Conservation (phyloP, 2,329 filamentous ascomycete species). For the Leptosphaerulina australis region DNA sequence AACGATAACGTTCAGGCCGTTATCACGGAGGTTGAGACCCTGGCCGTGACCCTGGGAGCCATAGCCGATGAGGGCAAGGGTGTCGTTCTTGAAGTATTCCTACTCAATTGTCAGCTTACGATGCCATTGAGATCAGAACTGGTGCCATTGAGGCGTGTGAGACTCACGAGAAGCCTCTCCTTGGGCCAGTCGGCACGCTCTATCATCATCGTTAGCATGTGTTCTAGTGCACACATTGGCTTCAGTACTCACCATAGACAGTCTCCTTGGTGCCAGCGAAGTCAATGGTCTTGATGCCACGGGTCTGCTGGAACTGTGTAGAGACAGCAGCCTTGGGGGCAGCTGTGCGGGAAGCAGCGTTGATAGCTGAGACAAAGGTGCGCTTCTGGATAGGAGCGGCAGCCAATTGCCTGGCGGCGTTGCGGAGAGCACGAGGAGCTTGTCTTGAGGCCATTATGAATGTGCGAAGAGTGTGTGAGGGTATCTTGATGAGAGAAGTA, state of each 20-base stretch:
- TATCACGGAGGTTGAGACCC: conserved; percentile 99
- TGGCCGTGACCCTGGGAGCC: conserved; percentile 98
- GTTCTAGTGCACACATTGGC: conserved; percentile 20
- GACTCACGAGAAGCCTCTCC: conserved; percentile 92
- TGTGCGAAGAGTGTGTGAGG: conserved; percentile 44
- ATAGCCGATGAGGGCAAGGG: conserved; percentile 98
- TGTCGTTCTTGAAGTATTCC: conserved; percentile 99
- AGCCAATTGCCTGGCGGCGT: conserved; percentile 62
- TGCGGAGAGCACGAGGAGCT: conserved; percentile 68
- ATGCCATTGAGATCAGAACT: conserved; percentile 13
- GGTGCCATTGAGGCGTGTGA: conserved; percentile 32
- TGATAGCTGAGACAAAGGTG: conserved; percentile 64
- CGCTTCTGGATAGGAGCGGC: conserved; percentile 59
- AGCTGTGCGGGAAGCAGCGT: conserved; percentile 56
- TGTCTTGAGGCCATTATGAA: conserved; percentile 77
- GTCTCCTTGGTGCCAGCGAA: conserved; percentile 95
- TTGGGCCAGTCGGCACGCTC: conserved; percentile 98
- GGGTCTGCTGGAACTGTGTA: conserved; percentile 67
- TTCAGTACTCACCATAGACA: conserved; percentile 75
- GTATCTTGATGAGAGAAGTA: conserved; percentile 37
- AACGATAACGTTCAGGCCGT: conserved; percentile 98
- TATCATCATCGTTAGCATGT: conserved; percentile 49
- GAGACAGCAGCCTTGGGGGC: conserved; percentile 54
- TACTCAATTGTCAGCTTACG: conserved; percentile 51
- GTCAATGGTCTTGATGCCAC: conserved; percentile 98